Conservation (phyloP, 441 rosid genomes). For the Daphne laureola region DNA sequence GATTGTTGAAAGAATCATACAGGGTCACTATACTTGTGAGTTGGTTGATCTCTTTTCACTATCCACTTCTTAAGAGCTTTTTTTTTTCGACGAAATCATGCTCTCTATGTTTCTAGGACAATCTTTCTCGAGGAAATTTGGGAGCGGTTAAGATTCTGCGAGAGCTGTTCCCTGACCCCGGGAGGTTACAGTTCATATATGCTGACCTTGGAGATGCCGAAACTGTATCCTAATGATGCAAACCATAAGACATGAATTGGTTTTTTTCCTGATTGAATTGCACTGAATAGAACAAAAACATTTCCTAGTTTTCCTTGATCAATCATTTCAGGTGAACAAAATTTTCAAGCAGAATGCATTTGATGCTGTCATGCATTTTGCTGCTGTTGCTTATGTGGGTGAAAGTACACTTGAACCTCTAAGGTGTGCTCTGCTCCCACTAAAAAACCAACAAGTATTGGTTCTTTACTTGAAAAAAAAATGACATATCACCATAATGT, state of each 20-base stretch:
- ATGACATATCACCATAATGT: background rate
- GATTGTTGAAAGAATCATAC: conserved; percentile 71
- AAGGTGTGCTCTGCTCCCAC: conserved; percentile 15
- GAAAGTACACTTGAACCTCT: conserved; percentile 56
- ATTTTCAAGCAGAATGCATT: conserved; percentile 44
- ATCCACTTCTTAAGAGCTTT: no score
- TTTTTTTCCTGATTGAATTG: background rate
- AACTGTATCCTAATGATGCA: conserved; percentile 40
- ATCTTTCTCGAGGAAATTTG: conserved; percentile 90
- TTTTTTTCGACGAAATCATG: background rate
- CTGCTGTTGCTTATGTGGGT: conserved; percentile 58
- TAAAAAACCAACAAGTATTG: no score
- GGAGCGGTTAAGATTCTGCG: conserved; percentile 82
- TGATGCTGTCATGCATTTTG: conserved; percentile 68
- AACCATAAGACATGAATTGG: background rate
- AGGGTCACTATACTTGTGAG: conserved; percentile 85
- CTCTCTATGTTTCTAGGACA: conserved; percentile 47
- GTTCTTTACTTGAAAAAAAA: no score
- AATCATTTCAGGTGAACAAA: conserved; percentile 34
- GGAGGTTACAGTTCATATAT: conserved; percentile 87
- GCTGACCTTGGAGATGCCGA: conserved; percentile 91
- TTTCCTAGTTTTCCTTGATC: conserved; percentile 8
- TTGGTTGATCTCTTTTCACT: conserved; percentile 1
- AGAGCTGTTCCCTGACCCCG: conserved; percentile 80
- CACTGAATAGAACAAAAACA: conserved; percentile 5